Percentiles rank a stretch among this genome's conserved stretches.
Conservation (phyloP, 2,329 filamentous ascomycete species). For the Lecanicillium sp. region DNA sequence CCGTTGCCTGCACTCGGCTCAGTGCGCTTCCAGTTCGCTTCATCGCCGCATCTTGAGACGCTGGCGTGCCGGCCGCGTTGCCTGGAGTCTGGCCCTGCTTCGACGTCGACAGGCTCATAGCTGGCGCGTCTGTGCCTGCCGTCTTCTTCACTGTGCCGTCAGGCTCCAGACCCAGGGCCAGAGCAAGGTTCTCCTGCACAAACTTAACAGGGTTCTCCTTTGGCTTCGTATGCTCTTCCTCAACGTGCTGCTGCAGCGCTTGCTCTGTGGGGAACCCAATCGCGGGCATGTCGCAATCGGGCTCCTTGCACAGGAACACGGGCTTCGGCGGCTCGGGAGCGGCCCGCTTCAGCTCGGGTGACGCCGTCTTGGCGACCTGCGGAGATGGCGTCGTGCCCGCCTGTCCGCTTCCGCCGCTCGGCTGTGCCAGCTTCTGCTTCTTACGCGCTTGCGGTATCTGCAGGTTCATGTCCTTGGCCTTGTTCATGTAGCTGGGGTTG, state of each 20-base stretch:
- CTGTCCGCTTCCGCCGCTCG: constrained; percentile 25
- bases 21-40: constrained; percentile 41
- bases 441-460: constrained; percentile 51
- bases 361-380: constrained; percentile 37
- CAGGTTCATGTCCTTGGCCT: constrained; percentile 45
- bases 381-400: constrained; percentile 38
- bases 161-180: constrained; percentile 41
- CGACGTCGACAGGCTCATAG: constrained; percentile 34
- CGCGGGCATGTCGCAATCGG: constrained; percentile 43
- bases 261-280: constrained; percentile 48
- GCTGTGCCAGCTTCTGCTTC: constrained; percentile 41
- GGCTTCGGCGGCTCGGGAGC: constrained; percentile 30
- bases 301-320: constrained; percentile 42
- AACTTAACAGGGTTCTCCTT: constrained; percentile 47
- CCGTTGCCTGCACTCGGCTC: constrained; percentile 24
- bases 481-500: constrained; percentile 47
- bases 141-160: constrained; percentile 36
- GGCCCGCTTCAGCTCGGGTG: constrained; percentile 33
- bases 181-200: constrained; percentile 39
- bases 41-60: constrained; percentile 44
- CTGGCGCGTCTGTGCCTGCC: constrained; percentile 17
- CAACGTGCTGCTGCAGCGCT: constrained; percentile 41
- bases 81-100: constrained; percentile 41
- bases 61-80: constrained; percentile 37
- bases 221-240: constrained; percentile 54